Base-by-base conservation (phyloP, 2,329 filamentous ascomycete genomes). In the Pyrenophora seminiperda region DNA sequence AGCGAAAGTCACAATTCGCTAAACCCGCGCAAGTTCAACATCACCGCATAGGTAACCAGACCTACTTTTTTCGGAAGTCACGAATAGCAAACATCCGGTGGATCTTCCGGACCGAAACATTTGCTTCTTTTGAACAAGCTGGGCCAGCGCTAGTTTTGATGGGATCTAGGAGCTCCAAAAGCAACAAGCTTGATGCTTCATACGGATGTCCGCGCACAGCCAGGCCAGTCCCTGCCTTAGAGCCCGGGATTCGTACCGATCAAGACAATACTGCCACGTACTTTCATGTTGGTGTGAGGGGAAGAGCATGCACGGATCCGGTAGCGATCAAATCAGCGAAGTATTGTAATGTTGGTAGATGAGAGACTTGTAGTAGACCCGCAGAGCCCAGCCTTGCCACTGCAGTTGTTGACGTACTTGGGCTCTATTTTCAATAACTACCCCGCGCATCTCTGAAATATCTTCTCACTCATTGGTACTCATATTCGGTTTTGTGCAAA, bases 221-320 rank as follows among this genome's bases (percentile, higher is more conserved):
- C 24, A 36, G 29, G 7, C 42, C 33, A 22, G 42, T 29, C 24
- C 36, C 42, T 17, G 33, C 24, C 32, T 38, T 45, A n/a, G 34
- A 30, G 10, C n/a, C 15, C 22, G 18, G 20, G 18, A 9, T 9
- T 22, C 7, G 13, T 9, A 20, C 24, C 11, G 38, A 24, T 32
- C 29, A 10, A 43, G 24, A 19, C 11, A 18, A 15, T 42, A 38
- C 7, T 11, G 39, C 40, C 22, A 34, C 39, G 37, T 38, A 24
- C 20, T 32, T n/a, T 33, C 31, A 33, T 7, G 39, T 32, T 41
- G 36, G 31, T 13, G 39, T 15, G 17, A 32, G 30, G 46, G 36
- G 27, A 7, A 32, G 39, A 27, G 15, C 33, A 33, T 22, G 17
- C 18, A 42, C 30, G 19, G 13, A 27, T 24, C 40, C 19, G 27